phyloP scores from a whole-genome alignment of 345 rosid species.

The Erucastrum elatum region DNA sequence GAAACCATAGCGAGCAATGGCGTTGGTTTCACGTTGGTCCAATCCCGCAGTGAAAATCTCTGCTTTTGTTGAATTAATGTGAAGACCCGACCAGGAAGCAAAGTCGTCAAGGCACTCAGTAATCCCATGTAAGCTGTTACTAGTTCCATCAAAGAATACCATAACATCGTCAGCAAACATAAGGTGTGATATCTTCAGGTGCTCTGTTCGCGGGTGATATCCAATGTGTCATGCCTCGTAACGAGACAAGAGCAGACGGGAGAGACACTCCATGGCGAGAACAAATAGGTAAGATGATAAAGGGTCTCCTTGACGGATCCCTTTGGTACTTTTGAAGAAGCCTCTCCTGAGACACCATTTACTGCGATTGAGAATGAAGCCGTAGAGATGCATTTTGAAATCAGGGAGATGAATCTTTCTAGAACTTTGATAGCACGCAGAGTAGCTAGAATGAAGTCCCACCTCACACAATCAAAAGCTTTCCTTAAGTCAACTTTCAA shows the following conservation, averaged over 20 bases:
- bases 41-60: neutral
- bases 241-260: neutral
- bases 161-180: too few relatives aligned
- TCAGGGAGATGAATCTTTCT: neutral
- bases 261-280: neutral
- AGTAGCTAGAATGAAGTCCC: neutral
- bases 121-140: neutral
- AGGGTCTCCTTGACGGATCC: neutral
- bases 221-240: neutral
- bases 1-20: neutral
- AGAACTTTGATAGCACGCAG: neutral
- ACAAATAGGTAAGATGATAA: neutral
- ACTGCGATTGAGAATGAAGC: neutral
- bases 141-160: neutral
- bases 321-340: neutral
- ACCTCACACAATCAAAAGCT: neutral
- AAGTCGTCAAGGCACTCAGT: neutral
- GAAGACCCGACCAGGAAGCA: neutral
- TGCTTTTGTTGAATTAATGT: neutral
- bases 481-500: too few relatives aligned
- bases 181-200: too few relatives aligned
- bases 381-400: neutral
- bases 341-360: neutral
- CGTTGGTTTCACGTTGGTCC: neutral
- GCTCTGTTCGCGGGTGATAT: neutral